Conservation (phyloP, 768 basidiomycete species). For the Trametes punicea region DNA sequence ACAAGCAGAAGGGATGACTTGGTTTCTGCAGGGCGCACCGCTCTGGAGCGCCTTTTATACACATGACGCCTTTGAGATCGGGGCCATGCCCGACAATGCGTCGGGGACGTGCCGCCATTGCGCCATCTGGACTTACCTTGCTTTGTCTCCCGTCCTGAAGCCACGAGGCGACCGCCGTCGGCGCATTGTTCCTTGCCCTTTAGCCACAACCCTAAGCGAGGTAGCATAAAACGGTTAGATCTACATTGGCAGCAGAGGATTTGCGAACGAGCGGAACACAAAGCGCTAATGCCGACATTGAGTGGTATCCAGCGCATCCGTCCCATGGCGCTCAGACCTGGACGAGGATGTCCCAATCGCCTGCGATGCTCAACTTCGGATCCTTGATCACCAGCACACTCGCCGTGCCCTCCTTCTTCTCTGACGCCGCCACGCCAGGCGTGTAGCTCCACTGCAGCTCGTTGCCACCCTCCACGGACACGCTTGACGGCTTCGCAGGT, state of each 20-base stretch:
- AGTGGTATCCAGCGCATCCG: not conserved
- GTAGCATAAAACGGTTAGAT: not conserved
- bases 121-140: not conserved
- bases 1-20: not conserved
- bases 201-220: not conserved
- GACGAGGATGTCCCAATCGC: slow-evolving; percentile 60
- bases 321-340: slow-evolving; percentile 10
- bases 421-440: slow-evolving; percentile 52
- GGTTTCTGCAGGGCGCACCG: not conserved
- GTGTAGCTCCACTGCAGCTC: slow-evolving; percentile 69
- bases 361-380: slow-evolving; percentile 53
- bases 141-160: not conserved
- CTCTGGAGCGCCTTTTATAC: not conserved
- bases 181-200: not conserved
- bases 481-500: slow-evolving; percentile 52
- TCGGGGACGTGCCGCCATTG: slow-evolving; percentile 1
- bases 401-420: slow-evolving; percentile 60
- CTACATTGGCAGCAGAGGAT: no score
- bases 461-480: slow-evolving; percentile 47
- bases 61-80: not conserved
- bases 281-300: no score
- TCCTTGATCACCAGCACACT: slow-evolving; percentile 76
- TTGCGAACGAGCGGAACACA: no score
- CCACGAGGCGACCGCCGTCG: not conserved
- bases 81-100: not conserved